Base-by-base conservation (phyloP, 306 rosid genomes). In the Acacia acuminata region DNA sequence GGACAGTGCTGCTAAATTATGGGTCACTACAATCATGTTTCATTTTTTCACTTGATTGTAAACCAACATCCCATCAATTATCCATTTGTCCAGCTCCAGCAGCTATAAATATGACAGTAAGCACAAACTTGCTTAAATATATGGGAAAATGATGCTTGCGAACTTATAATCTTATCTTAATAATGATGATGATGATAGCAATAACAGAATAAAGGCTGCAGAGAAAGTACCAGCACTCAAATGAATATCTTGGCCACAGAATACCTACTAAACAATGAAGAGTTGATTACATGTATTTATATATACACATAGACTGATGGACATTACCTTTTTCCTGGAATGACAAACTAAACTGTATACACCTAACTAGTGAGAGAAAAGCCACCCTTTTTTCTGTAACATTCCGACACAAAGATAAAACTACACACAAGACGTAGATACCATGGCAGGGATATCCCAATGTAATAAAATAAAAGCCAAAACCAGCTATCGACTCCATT, bases 201-300 rank as follows among this genome's bases (percentile, higher is more conserved):
- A 20, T 8, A 22, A 58, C 10, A 58, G 38, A 50, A 64, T 2
- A 42, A 67, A 73, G 56, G 66, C 76, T 70, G 66, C 71, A 55
- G 76, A 79, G 27, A 63, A 82, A 60, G 63, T 17, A 69, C 61
- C 43, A 67, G 81, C 32, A 83, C 61, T 74, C 12, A 81, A 86
- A 82, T 85, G 87, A 87, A 81, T 80, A 91, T 73, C 79, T 77
- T 81, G 47, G 71, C 65, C 73, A 86, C 87, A 87, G 65, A 84
- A 78, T 78, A 84, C 83, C 85, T 89, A 82, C 58, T 76, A 83
- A 91, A 88, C 88, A 85, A 87, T 84, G 83, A 86, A 86, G 79
- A 82, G 94, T 87, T 83, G 91, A 89, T 91, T 89, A 92, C 94
- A 94, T 93, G 90, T 88, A 86, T 88, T 88, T 87, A 90, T 91